phyloP scores from a whole-genome alignment of 345 rosid genomes.

The Firmiana major region DNA sequence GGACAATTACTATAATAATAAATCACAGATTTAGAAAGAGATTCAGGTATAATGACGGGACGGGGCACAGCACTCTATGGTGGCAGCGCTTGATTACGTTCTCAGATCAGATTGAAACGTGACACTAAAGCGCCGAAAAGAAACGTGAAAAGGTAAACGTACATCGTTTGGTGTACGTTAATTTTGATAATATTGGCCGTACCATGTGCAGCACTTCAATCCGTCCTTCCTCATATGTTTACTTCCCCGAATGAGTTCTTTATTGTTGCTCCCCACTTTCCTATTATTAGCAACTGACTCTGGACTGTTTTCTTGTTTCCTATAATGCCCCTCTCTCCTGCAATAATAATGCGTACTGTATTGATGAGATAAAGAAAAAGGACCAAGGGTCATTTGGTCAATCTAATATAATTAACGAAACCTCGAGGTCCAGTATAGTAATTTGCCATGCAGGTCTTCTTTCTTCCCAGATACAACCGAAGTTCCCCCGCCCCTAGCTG shows the following conservation, averaged over 20 bases:
- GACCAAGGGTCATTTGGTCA: not conserved
- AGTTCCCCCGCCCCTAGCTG: too few relatives aligned
- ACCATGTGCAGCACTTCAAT: slow-evolving; percentile 20
- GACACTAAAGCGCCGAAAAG: not conserved
- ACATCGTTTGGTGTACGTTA: not conserved
- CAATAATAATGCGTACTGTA: too few relatives aligned
- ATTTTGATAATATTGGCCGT: not conserved
- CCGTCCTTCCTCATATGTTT: slow-evolving; percentile 18
- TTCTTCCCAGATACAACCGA: not conserved
- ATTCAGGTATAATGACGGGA: too few relatives aligned
- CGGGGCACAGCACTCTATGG: too few relatives aligned
- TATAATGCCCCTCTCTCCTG: not conserved
- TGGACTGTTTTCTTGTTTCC: not conserved
- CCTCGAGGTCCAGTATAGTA: not conserved
- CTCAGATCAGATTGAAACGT: not conserved
- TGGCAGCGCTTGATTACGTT: not conserved
- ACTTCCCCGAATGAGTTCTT: slow-evolving; percentile 15
- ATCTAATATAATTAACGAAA: too few relatives aligned
- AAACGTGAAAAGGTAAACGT: not conserved
- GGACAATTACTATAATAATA: too few relatives aligned
- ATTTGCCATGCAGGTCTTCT: slow-evolving; percentile 1
- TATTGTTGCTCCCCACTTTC: too few relatives aligned
- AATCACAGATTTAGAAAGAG: too few relatives aligned
- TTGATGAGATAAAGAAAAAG: too few relatives aligned
- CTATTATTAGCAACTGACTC: not conserved